Percentiles rank a stretch among this genome's conserved stretches.
Evolutionary conservation across 116 monocot species (phyloP).

Genomic region (Cymodocea nodosa): DNA sequence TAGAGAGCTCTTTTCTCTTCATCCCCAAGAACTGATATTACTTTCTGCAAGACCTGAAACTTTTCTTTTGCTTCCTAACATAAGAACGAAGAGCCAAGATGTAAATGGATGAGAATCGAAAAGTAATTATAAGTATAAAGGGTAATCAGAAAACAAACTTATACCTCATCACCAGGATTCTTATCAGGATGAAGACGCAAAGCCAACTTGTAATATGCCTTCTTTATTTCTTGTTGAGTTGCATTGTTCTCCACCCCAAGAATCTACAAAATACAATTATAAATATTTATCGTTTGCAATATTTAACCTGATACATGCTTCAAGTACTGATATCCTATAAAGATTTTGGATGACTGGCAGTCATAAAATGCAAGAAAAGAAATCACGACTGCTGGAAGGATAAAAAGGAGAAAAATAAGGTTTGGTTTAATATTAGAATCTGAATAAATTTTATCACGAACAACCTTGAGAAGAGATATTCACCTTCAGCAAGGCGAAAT

Average conservation of each 20-base stretch:
- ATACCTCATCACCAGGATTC: constrained; percentile 88
- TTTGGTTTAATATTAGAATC: too few relatives aligned
- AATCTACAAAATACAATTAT: constrained; percentile 31
- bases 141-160: background rate
- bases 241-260: constrained; percentile 79
- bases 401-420: too few relatives aligned
- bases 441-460: too few relatives aligned
- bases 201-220: constrained; percentile 89
- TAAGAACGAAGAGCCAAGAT: constrained; percentile 3
- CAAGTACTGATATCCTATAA: too few relatives aligned
- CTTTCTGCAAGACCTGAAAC: constrained; percentile 92
- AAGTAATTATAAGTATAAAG: background rate
- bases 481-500: background rate
- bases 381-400: too few relatives aligned
- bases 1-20: constrained; percentile 86
- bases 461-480: background rate
- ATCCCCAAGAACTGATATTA: constrained; percentile 91
- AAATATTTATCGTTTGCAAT: background rate
- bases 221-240: constrained; percentile 89
- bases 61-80: constrained; percentile 91
- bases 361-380: too few relatives aligned
- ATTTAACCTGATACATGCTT: too few relatives aligned
- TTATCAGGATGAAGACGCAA: constrained; percentile 96
- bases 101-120: background rate
- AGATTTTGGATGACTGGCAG: too few relatives aligned